A percentile compares a stretch with the other conserved stretches of the same genome.
Evolutionary conservation across 176 grass and related monocot genomes (phyloP).

Genomic region (Ensete glaucum): DNA sequence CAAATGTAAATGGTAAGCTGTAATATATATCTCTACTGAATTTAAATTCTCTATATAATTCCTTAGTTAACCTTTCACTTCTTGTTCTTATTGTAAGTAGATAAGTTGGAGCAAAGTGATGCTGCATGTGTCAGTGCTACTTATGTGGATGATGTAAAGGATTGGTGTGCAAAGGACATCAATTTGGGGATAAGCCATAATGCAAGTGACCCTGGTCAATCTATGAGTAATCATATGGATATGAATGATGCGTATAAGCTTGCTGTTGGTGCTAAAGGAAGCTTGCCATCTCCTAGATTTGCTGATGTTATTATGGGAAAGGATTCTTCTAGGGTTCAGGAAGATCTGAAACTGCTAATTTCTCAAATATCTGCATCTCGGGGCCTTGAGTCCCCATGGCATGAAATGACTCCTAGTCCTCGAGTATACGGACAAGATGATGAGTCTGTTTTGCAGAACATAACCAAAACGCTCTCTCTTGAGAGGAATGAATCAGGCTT

Average conservation of each 20-base stretch:
- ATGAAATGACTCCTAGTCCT: slow-evolving; percentile 58
- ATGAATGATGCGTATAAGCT: slow-evolving; percentile 68
- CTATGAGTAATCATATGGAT: slow-evolving; percentile 31
- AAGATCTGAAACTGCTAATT: slow-evolving; percentile 67
- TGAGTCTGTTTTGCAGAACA: slow-evolving; percentile 62
- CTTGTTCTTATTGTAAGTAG: not conserved
- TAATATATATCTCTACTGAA: not conserved
- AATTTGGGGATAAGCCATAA: slow-evolving; percentile 24
- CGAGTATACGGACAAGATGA: slow-evolving; percentile 46
- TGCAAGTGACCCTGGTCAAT: slow-evolving; percentile 28
- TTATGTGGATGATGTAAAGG: not conserved
- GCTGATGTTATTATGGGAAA: slow-evolving; percentile 82
- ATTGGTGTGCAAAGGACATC: slow-evolving; percentile 14
- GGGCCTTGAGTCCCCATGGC: slow-evolving; percentile 49
- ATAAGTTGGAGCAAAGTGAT: not conserved
- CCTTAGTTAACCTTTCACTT: not conserved
- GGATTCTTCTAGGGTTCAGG: slow-evolving; percentile 58
- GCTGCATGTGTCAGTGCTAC: not conserved
- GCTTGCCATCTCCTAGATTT: slow-evolving; percentile 53
- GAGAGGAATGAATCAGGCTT: slow-evolving; percentile 68
- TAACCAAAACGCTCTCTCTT: slow-evolving; percentile 67
- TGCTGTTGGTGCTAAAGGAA: slow-evolving; percentile 42
- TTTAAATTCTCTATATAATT: not conserved
- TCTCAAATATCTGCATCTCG: slow-evolving; percentile 68
- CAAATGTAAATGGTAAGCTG: slow-evolving; percentile 29